Evolutionary conservation across 306 rosid genomes (phyloP), one percentile per base, ranked within the genome.

Genomic region (Acacia confusa): DNA sequence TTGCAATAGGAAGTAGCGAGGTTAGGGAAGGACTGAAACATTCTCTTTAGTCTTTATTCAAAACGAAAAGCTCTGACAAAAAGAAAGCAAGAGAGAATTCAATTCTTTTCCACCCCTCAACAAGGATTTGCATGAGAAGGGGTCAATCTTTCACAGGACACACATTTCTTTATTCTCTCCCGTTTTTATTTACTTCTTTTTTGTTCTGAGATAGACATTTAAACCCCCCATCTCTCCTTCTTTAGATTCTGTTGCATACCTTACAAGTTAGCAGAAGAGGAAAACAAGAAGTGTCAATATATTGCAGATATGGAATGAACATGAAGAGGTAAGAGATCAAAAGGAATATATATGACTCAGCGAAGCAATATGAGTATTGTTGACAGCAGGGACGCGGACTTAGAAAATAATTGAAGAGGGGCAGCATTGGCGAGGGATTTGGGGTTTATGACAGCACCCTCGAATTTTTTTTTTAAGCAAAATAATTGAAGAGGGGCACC

Each of bases 81-180:
- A 83, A 52, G 10, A 52, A 84, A 76, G 88, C 74, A 89, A 84
- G 80, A 86, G 80, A 80, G 85, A 89, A 89, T 87, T 77, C 63
- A 79, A 87, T 89, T 84, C 27, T 53, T 53, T n/a, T 53, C 61
- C 24, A n/a, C 61, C 25, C 81, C 22, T 72, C 22, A 57, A 66
- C 72, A 81, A 79, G 79, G 82, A 84, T 80, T 80, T 71, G 87
- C 84, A 85, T 78, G 88, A 79, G 90, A 72, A 88, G 84, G 89
- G 82, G 63, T 76, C 74, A 81, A 72, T 70, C 83, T 85, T 36
- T 88, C 76, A 87, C 86, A 79, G 81, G 79, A 83, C 82, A 88
- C 92, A 88, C 90, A 20, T 88, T 72, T 77, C 81, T 81, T 84
- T 83, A 17, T 52, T 52, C 68, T 9, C 27, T 32, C 64, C 72